A percentile compares a stretch with the other conserved stretches of the same genome.
Conservation (phyloP, 2,329 filamentous ascomycete genomes). For the Trichoderma endophyticum region DNA sequence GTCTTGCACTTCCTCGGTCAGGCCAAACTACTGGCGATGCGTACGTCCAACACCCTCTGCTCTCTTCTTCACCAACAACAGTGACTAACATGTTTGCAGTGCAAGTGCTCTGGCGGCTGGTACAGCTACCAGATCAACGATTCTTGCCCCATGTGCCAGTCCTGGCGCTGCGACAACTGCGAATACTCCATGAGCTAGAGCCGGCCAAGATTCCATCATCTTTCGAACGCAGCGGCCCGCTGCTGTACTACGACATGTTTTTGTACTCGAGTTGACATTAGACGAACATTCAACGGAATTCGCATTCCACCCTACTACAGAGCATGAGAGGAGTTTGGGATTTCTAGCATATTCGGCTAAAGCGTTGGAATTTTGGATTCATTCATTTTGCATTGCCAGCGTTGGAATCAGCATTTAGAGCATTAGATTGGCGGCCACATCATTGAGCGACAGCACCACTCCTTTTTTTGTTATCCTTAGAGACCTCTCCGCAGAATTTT, state of each 20-base stretch:
- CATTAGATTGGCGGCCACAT: constrained; percentile 11
- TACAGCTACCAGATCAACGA: constrained; percentile 22
- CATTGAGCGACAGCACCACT: not conserved
- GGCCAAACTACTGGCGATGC: constrained; percentile 19
- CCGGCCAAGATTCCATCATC: not conserved
- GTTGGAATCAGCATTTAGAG: not conserved
- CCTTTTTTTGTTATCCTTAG: not conserved
- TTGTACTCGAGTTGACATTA: not conserved
- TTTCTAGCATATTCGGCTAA: constrained; percentile 6
- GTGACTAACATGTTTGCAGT: constrained; percentile 20
- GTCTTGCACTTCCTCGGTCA: not conserved
- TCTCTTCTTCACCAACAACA: not conserved
- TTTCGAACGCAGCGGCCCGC: not conserved
- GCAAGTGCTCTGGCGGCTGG: constrained; percentile 24
- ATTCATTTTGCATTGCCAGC: constrained; percentile 4
- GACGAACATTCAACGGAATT: not conserved
- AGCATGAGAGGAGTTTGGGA: constrained; percentile 7
- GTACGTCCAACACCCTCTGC: constrained; percentile 14
- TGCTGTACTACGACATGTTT: not conserved
- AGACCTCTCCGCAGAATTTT: not conserved
- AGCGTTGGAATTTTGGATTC: constrained; percentile 3
- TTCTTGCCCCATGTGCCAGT: constrained; percentile 24
- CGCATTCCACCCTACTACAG: constrained; percentile 5
- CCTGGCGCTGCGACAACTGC: constrained; percentile 24
- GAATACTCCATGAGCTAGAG: constrained; percentile 20